Evolutionary conservation across 805 yeast species (phyloP).

Genomic region (Nadsonia fulvescens): DNA sequence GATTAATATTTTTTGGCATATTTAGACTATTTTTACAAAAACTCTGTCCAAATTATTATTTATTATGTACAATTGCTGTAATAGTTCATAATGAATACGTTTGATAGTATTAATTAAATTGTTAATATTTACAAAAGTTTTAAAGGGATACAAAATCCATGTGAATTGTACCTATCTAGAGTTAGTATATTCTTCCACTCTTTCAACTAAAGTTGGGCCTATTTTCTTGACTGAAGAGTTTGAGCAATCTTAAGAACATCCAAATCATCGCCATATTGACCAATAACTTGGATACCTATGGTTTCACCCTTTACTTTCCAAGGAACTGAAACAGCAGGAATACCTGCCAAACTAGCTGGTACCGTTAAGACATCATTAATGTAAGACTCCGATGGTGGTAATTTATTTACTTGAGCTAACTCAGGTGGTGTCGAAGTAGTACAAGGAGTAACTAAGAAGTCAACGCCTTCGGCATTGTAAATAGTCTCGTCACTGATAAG

Average conservation of each 20-base stretch:
- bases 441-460: conserved; percentile 61
- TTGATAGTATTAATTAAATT: too few species aligned
- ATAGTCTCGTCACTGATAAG: conserved; percentile 13
- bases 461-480: conserved; percentile 23
- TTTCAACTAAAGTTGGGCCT: too few species aligned
- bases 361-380: conserved; percentile 73
- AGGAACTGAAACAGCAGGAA: conserved; percentile 76
- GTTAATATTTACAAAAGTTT: too few species aligned
- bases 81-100: too few species aligned
- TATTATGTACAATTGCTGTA: too few species aligned
- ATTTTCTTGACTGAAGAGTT: conserved; percentile 4
- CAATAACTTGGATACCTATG: conserved; percentile 64
- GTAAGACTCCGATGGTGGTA: conserved; percentile 39
- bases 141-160: too few species aligned
- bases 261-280: conserved; percentile 72
- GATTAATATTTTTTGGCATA: too few species aligned
- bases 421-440: conserved; percentile 39
- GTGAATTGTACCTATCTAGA: too few species aligned
- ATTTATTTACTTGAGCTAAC: conserved; percentile 22
- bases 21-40: too few species aligned
- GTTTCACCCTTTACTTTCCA: conserved; percentile 22
- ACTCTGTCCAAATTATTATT: too few species aligned
- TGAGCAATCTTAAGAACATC: conserved; percentile 31
- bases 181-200: too few species aligned
- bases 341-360: conserved; percentile 81